Base-by-base conservation (phyloP, 352 stramenopile genomes). In the Pythium brassicae region DNA sequence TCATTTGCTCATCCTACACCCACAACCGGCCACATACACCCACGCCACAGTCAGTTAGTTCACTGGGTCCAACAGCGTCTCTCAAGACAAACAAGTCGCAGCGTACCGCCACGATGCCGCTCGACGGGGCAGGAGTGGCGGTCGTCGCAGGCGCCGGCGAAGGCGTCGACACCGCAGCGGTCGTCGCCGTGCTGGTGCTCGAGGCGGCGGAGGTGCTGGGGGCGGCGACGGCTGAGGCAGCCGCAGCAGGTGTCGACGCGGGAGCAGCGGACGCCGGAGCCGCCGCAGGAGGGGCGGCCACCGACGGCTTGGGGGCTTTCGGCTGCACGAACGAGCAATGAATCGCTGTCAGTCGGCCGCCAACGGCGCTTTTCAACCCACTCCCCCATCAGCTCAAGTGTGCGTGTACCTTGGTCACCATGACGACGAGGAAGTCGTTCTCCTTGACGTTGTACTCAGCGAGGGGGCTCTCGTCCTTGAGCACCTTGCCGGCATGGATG, bases 391-490 rank as follows among this genome's bases (percentile, higher is more conserved):
- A 27, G 19, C 10, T 23, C 42, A 27, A 23, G 4, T 47, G 7
- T 14, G 43, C 17, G 5, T 4, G n/a, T 59, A 81, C 66, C 73
- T 96, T 96, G 49, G 85, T 91, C 49, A 94, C 83, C 79, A 96
- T 91, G 39, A 91, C 84, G 42, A 95, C 85, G 22, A 95, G 66
- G 60, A 95, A 95, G 60, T 92, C 83, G 56, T 89, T 92, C 61
- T 93, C 85, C 69, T 92, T 92, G 43, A 96, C 67, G 56, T 83
- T 90, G 69, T 92, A 94, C 63, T 94, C 81, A 29, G 72, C 63
- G 23, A 95, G 66, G 48, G 72, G 67, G 57, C 78, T 89, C 26
- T 96, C 83, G 45, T 96, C 85, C 63, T 91, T 93, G 45, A 96
- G 79, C 49, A 95, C 84, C 69, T 95, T 96, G 25, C 87, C 82